Percentiles rank a stretch among this genome's conserved stretches.
Conservation (phyloP, 352 stramenopile genomes). For the Phytophthora lateralis region DNA sequence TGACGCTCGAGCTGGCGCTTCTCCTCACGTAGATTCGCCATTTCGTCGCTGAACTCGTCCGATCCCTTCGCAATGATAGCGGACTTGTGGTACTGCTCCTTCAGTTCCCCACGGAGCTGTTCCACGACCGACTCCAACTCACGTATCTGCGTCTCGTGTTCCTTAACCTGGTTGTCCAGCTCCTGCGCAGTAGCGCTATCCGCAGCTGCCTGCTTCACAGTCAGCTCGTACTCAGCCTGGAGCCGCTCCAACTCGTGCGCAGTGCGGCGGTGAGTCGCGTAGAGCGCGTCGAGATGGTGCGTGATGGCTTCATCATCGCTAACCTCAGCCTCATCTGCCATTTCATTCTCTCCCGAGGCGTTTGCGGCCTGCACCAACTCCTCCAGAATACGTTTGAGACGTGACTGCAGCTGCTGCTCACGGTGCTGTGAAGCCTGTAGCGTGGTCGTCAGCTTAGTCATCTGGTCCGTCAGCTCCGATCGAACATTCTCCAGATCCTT, state of each 20-base stretch:
- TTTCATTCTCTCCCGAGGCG: conserved; percentile 26
- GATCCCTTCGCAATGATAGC: conserved; percentile 46
- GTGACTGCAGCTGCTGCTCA: conserved; percentile 54
- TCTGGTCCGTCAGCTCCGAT: conserved; percentile 30
- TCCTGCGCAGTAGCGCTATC: conserved; percentile 41
- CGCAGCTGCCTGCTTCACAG: conserved; percentile 37
- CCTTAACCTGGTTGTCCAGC: conserved; percentile 47
- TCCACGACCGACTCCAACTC: conserved; percentile 52
- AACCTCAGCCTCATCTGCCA: conserved; percentile 29
- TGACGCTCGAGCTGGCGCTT: conserved; percentile 46
- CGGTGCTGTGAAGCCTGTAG: conserved; percentile 47
- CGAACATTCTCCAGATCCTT: conserved; percentile 33
- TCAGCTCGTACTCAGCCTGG: conserved; percentile 52
- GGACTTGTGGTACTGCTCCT: conserved; percentile 52
- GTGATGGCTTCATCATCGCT: conserved; percentile 40
- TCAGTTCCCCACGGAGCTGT: conserved; percentile 48
- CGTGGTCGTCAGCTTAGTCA: conserved; percentile 37
- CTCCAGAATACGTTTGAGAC: conserved; percentile 49
- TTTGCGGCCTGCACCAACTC: conserved; percentile 45
- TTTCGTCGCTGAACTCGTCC: conserved; percentile 55
- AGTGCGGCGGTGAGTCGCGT: conserved; percentile 40
- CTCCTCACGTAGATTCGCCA: conserved; percentile 44
- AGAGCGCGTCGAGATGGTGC: conserved; percentile 41
- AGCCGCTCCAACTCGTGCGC: conserved; percentile 50
- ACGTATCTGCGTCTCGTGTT: conserved; percentile 47